Percentiles rank a stretch among this genome's conserved stretches.
Conservation (phyloP, 768 basidiomycete species). For the Hysterangium stoloniferum region DNA sequence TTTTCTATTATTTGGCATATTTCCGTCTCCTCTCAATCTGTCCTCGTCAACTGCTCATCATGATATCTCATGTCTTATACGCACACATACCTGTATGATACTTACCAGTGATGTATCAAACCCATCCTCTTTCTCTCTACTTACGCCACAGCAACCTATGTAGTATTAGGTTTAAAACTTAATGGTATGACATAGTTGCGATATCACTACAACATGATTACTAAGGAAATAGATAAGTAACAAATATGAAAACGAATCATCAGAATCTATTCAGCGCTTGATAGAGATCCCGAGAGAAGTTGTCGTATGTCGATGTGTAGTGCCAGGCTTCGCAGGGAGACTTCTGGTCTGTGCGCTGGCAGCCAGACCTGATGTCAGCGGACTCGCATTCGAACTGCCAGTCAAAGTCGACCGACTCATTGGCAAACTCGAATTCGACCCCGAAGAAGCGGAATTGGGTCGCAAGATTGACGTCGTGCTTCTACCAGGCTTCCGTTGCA, state of each 20-base stretch:
- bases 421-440: not conserved
- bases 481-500: slow-evolving; percentile 6
- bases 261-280: slow-evolving; percentile 1
- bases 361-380: not conserved
- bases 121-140: too few species aligned
- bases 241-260: not conserved
- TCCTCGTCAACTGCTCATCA: too few species aligned
- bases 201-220: too few species aligned
- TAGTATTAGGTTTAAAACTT: too few species aligned
- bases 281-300: slow-evolving; percentile 8
- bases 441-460: not conserved
- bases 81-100: slow-evolving; percentile 7
- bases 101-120: slow-evolving; percentile 2
- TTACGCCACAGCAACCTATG: too few species aligned
- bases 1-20: too few species aligned
- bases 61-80: too few species aligned
- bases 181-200: too few species aligned
- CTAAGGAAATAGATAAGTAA: not conserved
- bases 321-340: not conserved
- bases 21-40: too few species aligned
- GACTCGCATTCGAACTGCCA: too few species aligned
- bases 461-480: not conserved
- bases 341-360: not conserved
- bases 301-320: slow-evolving; percentile 1
- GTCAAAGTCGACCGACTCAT: too few species aligned